A percentile compares a stretch with the other conserved stretches of the same genome.
These are phyloP conservation scores for Termitomyces sp. DNA, from an alignment of 768 basidiomycete species.

Conservation along the genomic window DNA sequence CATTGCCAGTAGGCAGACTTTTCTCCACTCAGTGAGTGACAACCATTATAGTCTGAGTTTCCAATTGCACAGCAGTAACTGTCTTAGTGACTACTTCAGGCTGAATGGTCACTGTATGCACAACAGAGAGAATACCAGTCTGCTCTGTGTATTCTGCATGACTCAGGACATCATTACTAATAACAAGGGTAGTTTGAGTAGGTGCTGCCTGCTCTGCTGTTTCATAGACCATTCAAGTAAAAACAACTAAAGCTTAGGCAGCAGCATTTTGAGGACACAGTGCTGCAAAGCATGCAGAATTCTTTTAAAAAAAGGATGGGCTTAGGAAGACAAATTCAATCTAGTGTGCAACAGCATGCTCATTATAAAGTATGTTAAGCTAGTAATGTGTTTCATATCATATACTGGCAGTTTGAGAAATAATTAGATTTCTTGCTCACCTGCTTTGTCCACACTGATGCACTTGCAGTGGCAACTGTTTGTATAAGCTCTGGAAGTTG, in stretches of 20 bases:
- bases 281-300: background rate
- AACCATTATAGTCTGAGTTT: background rate
- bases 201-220: background rate
- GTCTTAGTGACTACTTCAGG: background rate
- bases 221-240: background rate
- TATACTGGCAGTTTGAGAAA: background rate
- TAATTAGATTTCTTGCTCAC: background rate
- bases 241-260: background rate
- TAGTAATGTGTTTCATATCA: background rate
- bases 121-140: too few relatives aligned
- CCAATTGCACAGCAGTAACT: background rate
- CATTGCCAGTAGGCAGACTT: background rate
- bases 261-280: background rate
- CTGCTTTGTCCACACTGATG: too few relatives aligned
- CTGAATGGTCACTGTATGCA: background rate
- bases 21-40: background rate
- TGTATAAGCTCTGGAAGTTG: background rate
- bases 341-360: background rate
- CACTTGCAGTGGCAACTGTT: background rate
- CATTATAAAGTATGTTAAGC: background rate
- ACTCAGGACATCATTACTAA: too few relatives aligned
- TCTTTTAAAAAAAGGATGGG: background rate
- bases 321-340: background rate
- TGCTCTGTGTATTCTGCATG: too few relatives aligned
- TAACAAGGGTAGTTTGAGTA: background rate